A percentile compares a stretch with the other conserved stretches of the same genome.
phyloP scores from a whole-genome alignment of 331 rosid species.

The Rosa hybrid region DNA sequence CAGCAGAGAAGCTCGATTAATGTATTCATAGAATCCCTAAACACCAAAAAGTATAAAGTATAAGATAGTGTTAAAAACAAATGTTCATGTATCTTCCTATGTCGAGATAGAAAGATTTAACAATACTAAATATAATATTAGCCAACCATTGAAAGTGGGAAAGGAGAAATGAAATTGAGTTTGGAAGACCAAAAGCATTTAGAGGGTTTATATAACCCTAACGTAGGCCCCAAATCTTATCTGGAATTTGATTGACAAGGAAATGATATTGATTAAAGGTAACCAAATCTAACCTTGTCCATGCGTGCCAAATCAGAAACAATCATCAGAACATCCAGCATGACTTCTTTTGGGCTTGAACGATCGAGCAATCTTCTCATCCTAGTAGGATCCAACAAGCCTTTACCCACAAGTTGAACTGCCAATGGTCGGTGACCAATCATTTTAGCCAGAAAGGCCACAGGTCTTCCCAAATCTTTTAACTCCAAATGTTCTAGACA shows the following conservation, averaged over 20 bases:
- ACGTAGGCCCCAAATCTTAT: neutral
- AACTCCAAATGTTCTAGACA: constrained; percentile 71
- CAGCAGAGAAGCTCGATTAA: constrained; percentile 77
- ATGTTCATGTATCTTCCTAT: neutral
- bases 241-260: neutral
- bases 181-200: neutral
- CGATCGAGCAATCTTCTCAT: constrained; percentile 69
- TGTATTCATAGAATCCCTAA: constrained; percentile 81
- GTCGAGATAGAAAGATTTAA: neutral
- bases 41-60: constrained; percentile 18
- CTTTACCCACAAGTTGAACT: constrained; percentile 75
- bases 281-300: constrained; percentile 74
- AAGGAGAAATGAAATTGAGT: neutral
- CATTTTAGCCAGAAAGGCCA: constrained; percentile 92
- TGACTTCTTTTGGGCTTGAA: constrained; percentile 68
- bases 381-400: constrained; percentile 73
- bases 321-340: constrained; percentile 75
- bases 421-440: constrained; percentile 77
- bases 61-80: neutral
- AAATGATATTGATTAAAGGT: neutral
- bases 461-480: constrained; percentile 70
- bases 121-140: too few species aligned
- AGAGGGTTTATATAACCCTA: neutral
- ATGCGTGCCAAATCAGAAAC: constrained; percentile 94
- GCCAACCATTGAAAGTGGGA: neutral